phyloP scores from a whole-genome alignment of 371 early-diverging fungal species.

The Syncephalis plumigaleata region DNA sequence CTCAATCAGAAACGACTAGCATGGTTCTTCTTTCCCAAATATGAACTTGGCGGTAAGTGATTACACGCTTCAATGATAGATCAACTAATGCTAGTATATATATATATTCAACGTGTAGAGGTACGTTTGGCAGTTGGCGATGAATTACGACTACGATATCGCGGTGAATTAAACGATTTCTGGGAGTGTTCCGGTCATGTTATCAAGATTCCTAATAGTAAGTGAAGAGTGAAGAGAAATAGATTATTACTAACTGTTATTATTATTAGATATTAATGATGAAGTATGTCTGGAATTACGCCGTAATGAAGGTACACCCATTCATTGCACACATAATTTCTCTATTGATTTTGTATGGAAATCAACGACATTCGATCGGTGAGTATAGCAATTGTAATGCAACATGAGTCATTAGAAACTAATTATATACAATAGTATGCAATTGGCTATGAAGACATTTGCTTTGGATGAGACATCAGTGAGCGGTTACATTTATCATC shows the following conservation, averaged over 20 bases:
- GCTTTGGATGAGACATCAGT: slow-evolving; percentile 87
- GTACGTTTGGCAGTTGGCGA: slow-evolving; percentile 91
- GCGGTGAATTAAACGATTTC: slow-evolving; percentile 65
- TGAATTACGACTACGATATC: slow-evolving; percentile 77
- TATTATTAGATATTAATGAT: slow-evolving; percentile 59
- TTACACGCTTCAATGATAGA: not conserved
- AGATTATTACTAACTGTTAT: not conserved
- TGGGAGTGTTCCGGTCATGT: slow-evolving; percentile 90
- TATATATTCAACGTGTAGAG: slow-evolving; percentile 22
- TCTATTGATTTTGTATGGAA: slow-evolving; percentile 99
- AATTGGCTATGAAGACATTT: slow-evolving; percentile 86
- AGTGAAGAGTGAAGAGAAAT: slow-evolving; percentile 4
- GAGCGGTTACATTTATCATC: slow-evolving; percentile 88
- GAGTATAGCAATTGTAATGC: slow-evolving; percentile 21
- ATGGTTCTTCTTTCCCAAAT: slow-evolving; percentile 81
- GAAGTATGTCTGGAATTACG: slow-evolving; percentile 82
- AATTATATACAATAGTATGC: slow-evolving; percentile 69
- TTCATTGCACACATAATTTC: slow-evolving; percentile 83
- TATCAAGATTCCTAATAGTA: slow-evolving; percentile 86
- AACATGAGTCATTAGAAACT: no score
- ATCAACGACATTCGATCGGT: slow-evolving; percentile 89
- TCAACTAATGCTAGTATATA: not conserved
- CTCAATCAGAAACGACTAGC: slow-evolving; percentile 86
- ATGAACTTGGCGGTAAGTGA: slow-evolving; percentile 47
- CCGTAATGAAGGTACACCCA: slow-evolving; percentile 44